Evolutionary conservation across 2,329 filamentous ascomycete genomes (phyloP).

Genomic region (Talaromyces sp.): DNA sequence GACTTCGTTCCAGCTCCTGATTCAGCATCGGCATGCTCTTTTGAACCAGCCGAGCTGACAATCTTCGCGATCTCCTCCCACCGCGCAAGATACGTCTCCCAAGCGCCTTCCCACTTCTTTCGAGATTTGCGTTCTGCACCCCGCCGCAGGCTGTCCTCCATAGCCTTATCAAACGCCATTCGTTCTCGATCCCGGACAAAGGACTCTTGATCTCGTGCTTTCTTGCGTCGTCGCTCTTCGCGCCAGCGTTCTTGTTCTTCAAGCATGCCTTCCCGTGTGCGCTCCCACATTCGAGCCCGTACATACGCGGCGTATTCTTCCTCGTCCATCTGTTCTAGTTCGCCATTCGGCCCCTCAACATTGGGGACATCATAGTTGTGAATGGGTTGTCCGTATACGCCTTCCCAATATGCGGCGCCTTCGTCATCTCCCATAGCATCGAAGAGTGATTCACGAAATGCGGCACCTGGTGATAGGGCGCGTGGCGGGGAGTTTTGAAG

Average conservation of each 20-base stretch:
- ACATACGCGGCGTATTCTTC: slow-evolving; percentile 90
- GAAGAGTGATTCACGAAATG: slow-evolving; percentile 92
- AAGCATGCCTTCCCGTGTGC: slow-evolving; percentile 79
- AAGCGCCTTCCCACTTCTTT: slow-evolving; percentile 57
- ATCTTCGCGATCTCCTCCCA: slow-evolving; percentile 61
- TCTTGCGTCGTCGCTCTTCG: slow-evolving; percentile 54
- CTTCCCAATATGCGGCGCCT: slow-evolving; percentile 91
- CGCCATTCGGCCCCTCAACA: slow-evolving; percentile 53
- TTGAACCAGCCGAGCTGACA: slow-evolving; percentile 13
- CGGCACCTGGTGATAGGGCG: slow-evolving; percentile 66
- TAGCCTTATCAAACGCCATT: slow-evolving; percentile 58
- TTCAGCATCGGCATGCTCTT: neutral
- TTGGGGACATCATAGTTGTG: slow-evolving; percentile 70
- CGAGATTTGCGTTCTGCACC: slow-evolving; percentile 62
- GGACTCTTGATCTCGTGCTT: slow-evolving; percentile 43
- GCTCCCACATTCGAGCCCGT: slow-evolving; percentile 90
- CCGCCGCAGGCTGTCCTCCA: slow-evolving; percentile 69
- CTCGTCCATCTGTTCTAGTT: slow-evolving; percentile 83
- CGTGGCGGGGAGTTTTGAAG: neutral
- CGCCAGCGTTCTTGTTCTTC: slow-evolving; percentile 71
- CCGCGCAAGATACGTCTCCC: slow-evolving; percentile 64
- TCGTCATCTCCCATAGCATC: slow-evolving; percentile 97
- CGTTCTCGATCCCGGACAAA: slow-evolving; percentile 30
- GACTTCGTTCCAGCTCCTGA: neutral
- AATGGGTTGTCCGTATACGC: slow-evolving; percentile 93